Evolutionary conservation across 2,329 filamentous ascomycete species (phyloP), one percentile per base, ranked within the genome.

Genomic region (Paecilomyces fulvus): DNA sequence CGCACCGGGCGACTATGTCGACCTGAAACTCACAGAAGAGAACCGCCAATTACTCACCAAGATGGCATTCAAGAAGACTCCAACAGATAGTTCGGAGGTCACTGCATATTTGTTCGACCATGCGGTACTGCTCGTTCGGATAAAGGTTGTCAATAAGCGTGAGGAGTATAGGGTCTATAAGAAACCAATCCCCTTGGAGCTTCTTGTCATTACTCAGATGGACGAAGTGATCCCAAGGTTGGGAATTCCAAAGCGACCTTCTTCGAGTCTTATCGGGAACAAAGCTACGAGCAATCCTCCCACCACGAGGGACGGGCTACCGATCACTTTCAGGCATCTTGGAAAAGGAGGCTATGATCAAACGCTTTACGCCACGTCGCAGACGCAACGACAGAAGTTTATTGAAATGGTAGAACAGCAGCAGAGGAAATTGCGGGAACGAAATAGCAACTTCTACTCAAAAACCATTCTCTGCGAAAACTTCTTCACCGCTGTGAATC

Each of bases 51-150:
- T 99, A 65, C 85, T 99, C 60, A 96, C 92, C 76, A 99, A 97
- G 78, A 92, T 90, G 66, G 86, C 86, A 59, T 83, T 99, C 73
- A 97, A 96, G 79, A 97, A 97, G 77, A 85, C 86, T 3, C 88
- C 92, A 0, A 92, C 89, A 0, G 92, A 96, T 69, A 87, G 85
- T 51, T 84, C 88, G 0, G 92, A 97, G 65, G 92, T 99, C 49
- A 94, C 91, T 20, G 92, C 90, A 14, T 99, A 95, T 76, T 80
- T 99, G 23, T 96, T 99, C 69, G 94, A 99, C 67, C 94, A 99
- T 70, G 92, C 94, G 2, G 87, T 99, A 54, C 80, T 99, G 33
- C 81, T 99, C 46, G 94, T 96, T 61, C 84, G 92, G 54, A 87
- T 92, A 61, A 99, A 97, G 77, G 87, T 88, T 58, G 88, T 89